Base-by-base conservation (phyloP, 352 stramenopile species). In the Stephanocyclus meneghinianus region DNA sequence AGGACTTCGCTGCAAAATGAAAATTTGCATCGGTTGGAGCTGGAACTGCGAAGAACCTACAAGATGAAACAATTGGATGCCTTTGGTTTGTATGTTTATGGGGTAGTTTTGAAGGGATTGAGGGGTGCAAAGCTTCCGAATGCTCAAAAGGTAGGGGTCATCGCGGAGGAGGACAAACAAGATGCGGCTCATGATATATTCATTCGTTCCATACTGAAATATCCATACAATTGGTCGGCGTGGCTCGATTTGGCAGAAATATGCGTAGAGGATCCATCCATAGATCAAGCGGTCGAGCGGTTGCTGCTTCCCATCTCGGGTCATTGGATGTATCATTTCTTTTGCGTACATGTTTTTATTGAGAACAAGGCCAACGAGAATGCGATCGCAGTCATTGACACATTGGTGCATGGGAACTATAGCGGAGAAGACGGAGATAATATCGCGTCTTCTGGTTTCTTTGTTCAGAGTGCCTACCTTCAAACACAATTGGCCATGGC, bases 161-260 rank as follows among this genome's bases (percentile, higher is more conserved):
- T 26, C 18, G 68, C 50, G 37, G 30, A 18, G 0, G 45, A 57
- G 18, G 29, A 16, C n/a, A n/a, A 13, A 61, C 62, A 65, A 55
- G 74, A 83, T 63, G 42, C 76, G 37, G 70, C 89, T n/a, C 81
- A 89, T 62, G 40, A 61, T 1, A 82, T 93, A 59, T 70, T 93
- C 2, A 69, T 89, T 21, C 63, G 87, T 51, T 89, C 82, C 35
- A 73, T 93, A 44, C 30, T 87, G 2, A 45, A 79, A 45, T 94
- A 91, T 85, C 90, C 91, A 8, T 92, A 81, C 69, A 98, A 98
- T 87, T 99, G 97, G 97, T 98, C 95, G 42, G 96, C 96, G 10
- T 99, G 97, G 97, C 95, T 98, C 80, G 96, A 98, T 81, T 87
- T 98, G 2, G 94, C 91, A 3, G 83, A 90, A 51, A 69, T 91